Evolutionary conservation across 2,329 filamentous ascomycete species (phyloP).

Genomic region (Exophiala mesophila): DNA sequence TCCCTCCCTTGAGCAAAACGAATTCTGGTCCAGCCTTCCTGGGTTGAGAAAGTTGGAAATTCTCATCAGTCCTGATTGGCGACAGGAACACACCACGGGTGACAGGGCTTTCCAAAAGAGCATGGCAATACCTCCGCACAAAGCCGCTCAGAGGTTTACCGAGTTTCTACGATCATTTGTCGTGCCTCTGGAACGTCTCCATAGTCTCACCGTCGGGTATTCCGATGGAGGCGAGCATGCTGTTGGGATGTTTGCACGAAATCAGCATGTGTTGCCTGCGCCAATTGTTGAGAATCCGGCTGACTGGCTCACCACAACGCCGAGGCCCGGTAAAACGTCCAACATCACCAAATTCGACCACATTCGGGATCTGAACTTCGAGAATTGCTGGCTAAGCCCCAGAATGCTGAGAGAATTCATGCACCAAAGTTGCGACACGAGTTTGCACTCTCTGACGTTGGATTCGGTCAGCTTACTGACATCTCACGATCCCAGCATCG

Average conservation of each 20-base stretch:
- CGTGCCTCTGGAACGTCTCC: constrained; percentile 47
- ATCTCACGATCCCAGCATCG: constrained; percentile 25
- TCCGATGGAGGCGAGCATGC: constrained; percentile 63
- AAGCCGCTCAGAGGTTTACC: constrained; percentile 50
- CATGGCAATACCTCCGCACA: constrained; percentile 46
- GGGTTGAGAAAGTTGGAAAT: constrained; percentile 53
- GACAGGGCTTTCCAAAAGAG: constrained; percentile 50
- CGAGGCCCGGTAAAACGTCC: constrained; percentile 9
- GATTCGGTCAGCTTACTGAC: constrained; percentile 62
- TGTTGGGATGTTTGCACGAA: constrained; percentile 56
- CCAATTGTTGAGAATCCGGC: constrained; percentile 34
- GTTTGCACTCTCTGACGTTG: constrained; percentile 52
- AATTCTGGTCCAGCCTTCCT: constrained; percentile 60
- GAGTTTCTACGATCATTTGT: constrained; percentile 50
- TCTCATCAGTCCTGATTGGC: constrained; percentile 63
- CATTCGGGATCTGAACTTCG: constrained; percentile 56
- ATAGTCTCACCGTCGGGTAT: constrained; percentile 61
- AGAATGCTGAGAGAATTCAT: constrained; percentile 52
- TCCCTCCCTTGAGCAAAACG: constrained; percentile 49
- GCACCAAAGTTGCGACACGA: constrained; percentile 42
- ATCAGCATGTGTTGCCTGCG: constrained; percentile 58
- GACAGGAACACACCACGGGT: constrained; percentile 49
- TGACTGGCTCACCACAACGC: constrained; percentile 10
- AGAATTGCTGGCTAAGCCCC: constrained; percentile 66
- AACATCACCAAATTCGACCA: constrained; percentile 51